Evolutionary conservation across 2,329 filamentous ascomycete species (phyloP).

Genomic region (Thelonectria olida): DNA sequence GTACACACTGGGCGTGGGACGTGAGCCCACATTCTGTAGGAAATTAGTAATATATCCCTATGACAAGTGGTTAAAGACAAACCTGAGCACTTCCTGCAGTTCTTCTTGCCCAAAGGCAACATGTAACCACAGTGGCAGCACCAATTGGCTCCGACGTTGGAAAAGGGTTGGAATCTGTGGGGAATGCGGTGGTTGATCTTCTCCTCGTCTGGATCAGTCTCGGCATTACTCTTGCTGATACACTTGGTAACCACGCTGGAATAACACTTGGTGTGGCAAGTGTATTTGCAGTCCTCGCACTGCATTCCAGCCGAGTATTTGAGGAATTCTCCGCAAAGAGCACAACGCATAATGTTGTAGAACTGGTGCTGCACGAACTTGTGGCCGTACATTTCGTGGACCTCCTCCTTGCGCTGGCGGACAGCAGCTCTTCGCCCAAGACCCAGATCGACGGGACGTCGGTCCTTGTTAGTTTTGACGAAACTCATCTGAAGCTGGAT

Average conservation of each 20-base stretch:
- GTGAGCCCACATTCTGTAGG: conserved; percentile 85
- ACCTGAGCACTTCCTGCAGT: conserved; percentile 91
- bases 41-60: conserved; percentile 31
- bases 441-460: conserved; percentile 84
- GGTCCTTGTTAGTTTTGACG: conserved; percentile 87
- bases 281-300: conserved; percentile 99
- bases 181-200: conserved; percentile 99
- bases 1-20: conserved; percentile 89
- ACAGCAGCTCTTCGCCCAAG: conserved; percentile 95
- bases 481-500: conserved; percentile 94
- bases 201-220: conserved; percentile 97
- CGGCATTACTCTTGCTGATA: conserved; percentile 98
- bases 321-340: conserved; percentile 95
- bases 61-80: conserved; percentile 42
- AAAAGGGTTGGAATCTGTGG: conserved; percentile 95
- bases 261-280: conserved; percentile 98
- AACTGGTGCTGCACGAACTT: conserved; percentile 99
- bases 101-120: conserved; percentile 92
- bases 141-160: conserved; percentile 98
- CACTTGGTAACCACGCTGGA: conserved; percentile 97
- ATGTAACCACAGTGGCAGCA: conserved; percentile 99
- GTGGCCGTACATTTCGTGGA: conserved; percentile 98
- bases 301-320: conserved; percentile 99
- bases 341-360: conserved; percentile 99
- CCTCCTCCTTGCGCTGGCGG: conserved; percentile 96